phyloP scores from a whole-genome alignment of 257 asterid species.

The Jacaranda copaia region DNA sequence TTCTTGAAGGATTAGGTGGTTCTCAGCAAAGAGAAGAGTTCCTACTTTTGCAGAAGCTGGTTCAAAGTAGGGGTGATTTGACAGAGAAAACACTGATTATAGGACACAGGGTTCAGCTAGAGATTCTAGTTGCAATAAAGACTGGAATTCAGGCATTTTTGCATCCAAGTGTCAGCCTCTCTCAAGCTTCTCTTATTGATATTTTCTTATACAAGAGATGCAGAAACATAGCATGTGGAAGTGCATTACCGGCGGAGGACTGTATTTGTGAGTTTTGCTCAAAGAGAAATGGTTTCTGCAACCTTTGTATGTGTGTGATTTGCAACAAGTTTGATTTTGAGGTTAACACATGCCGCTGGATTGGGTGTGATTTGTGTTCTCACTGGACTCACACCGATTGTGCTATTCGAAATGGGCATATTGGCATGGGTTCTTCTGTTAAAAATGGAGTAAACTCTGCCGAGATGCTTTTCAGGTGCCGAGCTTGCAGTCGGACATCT shows the following conservation, averaged over 20 bases:
- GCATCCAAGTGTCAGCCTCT: conserved; percentile 91
- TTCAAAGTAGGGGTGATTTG: conserved; percentile 82
- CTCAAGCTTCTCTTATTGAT: conserved; percentile 91
- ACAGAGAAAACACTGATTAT: conserved; percentile 64
- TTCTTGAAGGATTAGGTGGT: conserved; percentile 91
- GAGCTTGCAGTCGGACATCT: conserved; percentile 86
- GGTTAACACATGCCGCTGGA: conserved; percentile 96
- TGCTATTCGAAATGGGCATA: conserved; percentile 84
- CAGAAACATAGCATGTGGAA: conserved; percentile 89
- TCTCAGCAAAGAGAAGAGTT: conserved; percentile 91
- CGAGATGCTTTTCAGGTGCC: conserved; percentile 88
- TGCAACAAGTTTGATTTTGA: conserved; percentile 95
- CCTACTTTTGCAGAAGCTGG: conserved; percentile 80
- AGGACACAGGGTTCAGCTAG: conserved; percentile 88
- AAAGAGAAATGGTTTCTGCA: conserved; percentile 89
- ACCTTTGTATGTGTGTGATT: conserved; percentile 94
- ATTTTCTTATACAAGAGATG: conserved; percentile 86
- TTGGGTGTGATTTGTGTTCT: conserved; percentile 93
- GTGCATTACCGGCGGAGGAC: conserved; percentile 82
- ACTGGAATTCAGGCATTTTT: conserved; percentile 95
- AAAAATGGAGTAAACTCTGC: conserved; percentile 69
- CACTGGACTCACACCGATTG: conserved; percentile 99
- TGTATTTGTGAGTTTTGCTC: conserved; percentile 87
- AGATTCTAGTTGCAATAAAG: conserved; percentile 82
- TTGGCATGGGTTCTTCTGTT: conserved; percentile 78